Base-by-base conservation (phyloP, 192 early-diverging fungal genomes). In the Helicostylum pulchrum region DNA sequence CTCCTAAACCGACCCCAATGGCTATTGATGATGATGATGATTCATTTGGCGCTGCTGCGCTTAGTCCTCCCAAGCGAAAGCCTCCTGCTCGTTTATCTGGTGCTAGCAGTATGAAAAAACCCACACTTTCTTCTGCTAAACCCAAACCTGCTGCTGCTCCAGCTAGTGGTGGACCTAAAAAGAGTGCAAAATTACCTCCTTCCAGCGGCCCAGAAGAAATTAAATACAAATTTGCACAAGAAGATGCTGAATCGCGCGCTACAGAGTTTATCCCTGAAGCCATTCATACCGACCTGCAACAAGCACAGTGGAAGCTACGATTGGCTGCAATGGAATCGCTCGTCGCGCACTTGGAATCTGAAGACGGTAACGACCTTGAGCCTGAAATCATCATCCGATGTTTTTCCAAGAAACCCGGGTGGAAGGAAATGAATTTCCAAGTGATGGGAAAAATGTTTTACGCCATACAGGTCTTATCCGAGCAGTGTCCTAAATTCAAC, bases 351-450 rank as follows among this genome's bases (percentile, higher is more conserved):
- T 63, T 98, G 23, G 80, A 84, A 43, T 71, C 76, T 15, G 78
- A 76, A 42, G 72, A 83, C 7, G 64, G 75, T 23, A 34, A 73
- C 3, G 64, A 66, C 7, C 61, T 93, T 4, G 88, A 93, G 49
- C 80, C 90, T 10, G 97, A 99, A 68, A 77, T 95, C 19, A 77
- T 99, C 26, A 80, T 92, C 7, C 84, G 92, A 19, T 83, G 85
- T 55, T 72, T 99, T 23, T 72, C 82, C 8, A 89, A 90, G 47
- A 93, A 91, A 31, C 94, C 94, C 0, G 95, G 96, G 4, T 96
- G 91, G 92, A 98, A 98, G 74, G 97, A 99, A 69, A 93, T 84
- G 80, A 99, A 99, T 77, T 98, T 98, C 72, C 96, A 99, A 64
- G 86, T 95, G 32, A 88, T 83, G 54, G 75, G 81, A 6, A 89